Evolutionary conservation across 2,329 filamentous ascomycete genomes (phyloP).

Genomic region (Ilyonectria mors-panacis): DNA sequence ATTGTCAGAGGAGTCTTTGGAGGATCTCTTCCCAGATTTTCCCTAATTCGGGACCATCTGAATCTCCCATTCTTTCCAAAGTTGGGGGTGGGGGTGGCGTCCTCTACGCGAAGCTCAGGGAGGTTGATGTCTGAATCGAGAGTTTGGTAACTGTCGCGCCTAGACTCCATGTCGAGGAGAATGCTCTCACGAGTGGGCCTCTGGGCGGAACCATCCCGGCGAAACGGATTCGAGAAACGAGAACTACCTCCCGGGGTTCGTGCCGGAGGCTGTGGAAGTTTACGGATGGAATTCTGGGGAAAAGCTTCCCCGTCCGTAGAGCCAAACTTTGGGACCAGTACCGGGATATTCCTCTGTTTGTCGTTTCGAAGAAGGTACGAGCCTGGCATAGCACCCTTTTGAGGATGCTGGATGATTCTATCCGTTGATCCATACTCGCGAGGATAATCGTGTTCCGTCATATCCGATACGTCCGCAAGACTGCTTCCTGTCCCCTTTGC

Average conservation of each 20-base stretch:
- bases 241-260: constrained; percentile 44
- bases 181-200: constrained; percentile 24
- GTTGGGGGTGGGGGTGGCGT: not conserved
- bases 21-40: constrained; percentile 43
- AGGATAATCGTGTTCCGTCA: constrained; percentile 35
- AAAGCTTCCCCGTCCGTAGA: constrained; percentile 22
- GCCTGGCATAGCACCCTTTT: constrained; percentile 13
- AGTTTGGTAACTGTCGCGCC: constrained; percentile 51
- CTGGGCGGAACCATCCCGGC: constrained; percentile 30
- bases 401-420: constrained; percentile 48
- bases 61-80: constrained; percentile 30
- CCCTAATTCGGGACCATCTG: constrained; percentile 46
- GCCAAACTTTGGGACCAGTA: constrained; percentile 44
- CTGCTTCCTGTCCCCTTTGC: constrained; percentile 58
- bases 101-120: not conserved
- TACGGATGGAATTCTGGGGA: constrained; percentile 44
- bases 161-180: constrained; percentile 42
- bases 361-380: constrained; percentile 44
- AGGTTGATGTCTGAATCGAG: constrained; percentile 47
- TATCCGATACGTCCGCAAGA: constrained; percentile 62
- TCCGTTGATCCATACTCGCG: constrained; percentile 44
- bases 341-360: constrained; percentile 34
- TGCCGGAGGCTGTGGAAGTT: constrained; percentile 37
- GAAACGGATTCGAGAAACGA: constrained; percentile 48
- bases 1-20: constrained; percentile 41